Conservation (phyloP, 164 flowering plant genomes). For the Aristolochia fimbriata region DNA sequence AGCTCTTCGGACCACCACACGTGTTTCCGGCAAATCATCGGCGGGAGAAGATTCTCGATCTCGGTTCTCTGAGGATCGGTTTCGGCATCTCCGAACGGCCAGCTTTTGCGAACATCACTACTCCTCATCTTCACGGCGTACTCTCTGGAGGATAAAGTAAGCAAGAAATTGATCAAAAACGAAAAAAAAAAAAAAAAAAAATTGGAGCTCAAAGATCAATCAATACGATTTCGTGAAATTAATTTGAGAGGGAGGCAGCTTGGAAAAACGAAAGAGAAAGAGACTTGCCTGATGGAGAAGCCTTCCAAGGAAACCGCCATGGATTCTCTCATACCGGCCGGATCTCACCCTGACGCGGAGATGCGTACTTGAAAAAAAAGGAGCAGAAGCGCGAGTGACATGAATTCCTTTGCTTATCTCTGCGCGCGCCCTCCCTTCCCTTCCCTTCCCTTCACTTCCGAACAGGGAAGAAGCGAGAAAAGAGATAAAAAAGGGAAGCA, state of each 20-base stretch:
- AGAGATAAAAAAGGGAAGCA: conserved; percentile 7
- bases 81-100: conserved; percentile 38
- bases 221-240: no score
- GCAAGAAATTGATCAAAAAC: not conserved
- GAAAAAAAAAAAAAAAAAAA: no score
- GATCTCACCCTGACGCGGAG: not conserved
- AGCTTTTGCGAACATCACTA: conserved; percentile 34
- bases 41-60: conserved; percentile 28
- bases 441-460: no score
- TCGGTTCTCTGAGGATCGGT: conserved; percentile 6
- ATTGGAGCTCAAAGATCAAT: no score
- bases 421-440: not conserved
- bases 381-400: not conserved
- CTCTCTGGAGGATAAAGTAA: conserved; percentile 24
- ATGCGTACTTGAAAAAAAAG: not conserved
- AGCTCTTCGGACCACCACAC: conserved; percentile 55
- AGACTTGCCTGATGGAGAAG: conserved; percentile 48
- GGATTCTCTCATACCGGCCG: not conserved
- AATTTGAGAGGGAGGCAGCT: no score
- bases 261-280: no score
- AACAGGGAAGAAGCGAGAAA: not conserved
- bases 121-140: conserved; percentile 45
- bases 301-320: conserved; percentile 32
- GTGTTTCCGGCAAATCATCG: conserved; percentile 33
- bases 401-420: not conserved